Evolutionary conservation across 2,329 filamentous ascomycete species (phyloP).

Genomic region (Ciborinia camelliae): DNA sequence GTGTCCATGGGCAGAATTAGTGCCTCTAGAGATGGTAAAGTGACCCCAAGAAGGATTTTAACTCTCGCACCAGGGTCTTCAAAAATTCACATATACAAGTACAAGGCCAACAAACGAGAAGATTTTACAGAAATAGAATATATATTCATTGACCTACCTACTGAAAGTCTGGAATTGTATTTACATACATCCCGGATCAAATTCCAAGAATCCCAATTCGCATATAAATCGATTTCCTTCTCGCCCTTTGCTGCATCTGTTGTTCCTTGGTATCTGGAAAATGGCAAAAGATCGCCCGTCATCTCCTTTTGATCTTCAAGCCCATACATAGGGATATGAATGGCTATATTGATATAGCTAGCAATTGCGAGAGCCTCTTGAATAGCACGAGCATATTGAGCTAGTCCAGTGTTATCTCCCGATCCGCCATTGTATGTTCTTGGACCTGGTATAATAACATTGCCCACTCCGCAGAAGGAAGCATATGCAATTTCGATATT

Average conservation of each 20-base stretch:
- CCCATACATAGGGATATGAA: slow-evolving; percentile 81
- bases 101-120: background rate
- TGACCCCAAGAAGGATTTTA: slow-evolving; percentile 33
- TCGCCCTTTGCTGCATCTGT: slow-evolving; percentile 40
- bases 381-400: slow-evolving; percentile 80
- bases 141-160: slow-evolving; percentile 62
- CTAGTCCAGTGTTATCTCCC: slow-evolving; percentile 50
- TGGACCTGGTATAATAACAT: slow-evolving; percentile 78
- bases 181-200: slow-evolving; percentile 78
- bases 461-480: slow-evolving; percentile 86
- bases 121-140: slow-evolving; percentile 18
- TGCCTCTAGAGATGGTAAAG: slow-evolving; percentile 33
- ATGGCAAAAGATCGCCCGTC: slow-evolving; percentile 35
- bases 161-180: slow-evolving; percentile 75
- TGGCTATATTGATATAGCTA: slow-evolving; percentile 72
- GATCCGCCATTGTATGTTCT: slow-evolving; percentile 53
- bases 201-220: slow-evolving; percentile 93
- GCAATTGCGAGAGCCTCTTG: slow-evolving; percentile 74
- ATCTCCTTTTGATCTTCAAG: slow-evolving; percentile 53
- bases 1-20: slow-evolving; percentile 20
- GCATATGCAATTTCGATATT: slow-evolving; percentile 92
- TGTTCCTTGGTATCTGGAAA: slow-evolving; percentile 36
- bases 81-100: slow-evolving; percentile 20
- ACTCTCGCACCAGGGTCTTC: slow-evolving; percentile 22
- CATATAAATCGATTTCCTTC: slow-evolving; percentile 64